phyloP scores from a whole-genome alignment of 140 eudicot species.

The Erigeron philadelphicus region DNA sequence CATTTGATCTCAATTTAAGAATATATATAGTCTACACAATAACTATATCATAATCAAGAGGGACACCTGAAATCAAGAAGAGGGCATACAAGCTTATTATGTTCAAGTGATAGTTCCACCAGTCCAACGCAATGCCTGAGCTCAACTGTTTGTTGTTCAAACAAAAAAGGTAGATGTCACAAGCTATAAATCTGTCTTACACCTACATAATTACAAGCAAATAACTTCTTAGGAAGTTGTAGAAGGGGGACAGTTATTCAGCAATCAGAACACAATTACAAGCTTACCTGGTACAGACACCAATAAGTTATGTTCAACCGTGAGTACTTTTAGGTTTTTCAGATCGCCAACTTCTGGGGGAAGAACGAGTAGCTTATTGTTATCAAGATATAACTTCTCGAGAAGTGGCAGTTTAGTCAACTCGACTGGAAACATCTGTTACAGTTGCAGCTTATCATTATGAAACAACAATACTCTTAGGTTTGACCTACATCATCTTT shows the following conservation, averaged over 20 bases:
- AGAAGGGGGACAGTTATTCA: conserved; percentile 2
- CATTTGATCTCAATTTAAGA: conserved; percentile 17
- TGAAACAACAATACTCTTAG: conserved; percentile 1
- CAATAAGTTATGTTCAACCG: conserved; percentile 69
- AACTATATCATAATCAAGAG: conserved; percentile 6
- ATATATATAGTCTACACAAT: conserved; percentile 1
- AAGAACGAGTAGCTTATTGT: conserved; percentile 57
- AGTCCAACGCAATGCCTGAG: conserved; percentile 77
- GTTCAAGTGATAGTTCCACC: conserved; percentile 91
- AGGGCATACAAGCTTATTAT: conserved; percentile 95
- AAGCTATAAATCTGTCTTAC: conserved; percentile 30
- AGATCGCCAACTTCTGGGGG: conserved; percentile 83
- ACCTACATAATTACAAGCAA: conserved; percentile 31
- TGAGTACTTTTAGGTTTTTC: conserved; percentile 73
- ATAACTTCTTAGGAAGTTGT: conserved; percentile 23
- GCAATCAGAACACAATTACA: not conserved
- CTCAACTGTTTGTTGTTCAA: conserved; percentile 64
- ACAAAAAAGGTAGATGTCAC: conserved; percentile 39
- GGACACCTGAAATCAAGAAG: conserved; percentile 90
- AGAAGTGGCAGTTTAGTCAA: conserved; percentile 73
- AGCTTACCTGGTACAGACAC: conserved; percentile 80
- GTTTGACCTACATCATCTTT: conserved; percentile 8
- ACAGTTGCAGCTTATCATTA: not conserved
- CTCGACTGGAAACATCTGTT: conserved; percentile 75
- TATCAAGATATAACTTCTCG: conserved; percentile 80